Percentiles rank a stretch among this genome's conserved stretches.
phyloP scores from a whole-genome alignment of 192 early-diverging fungal species.

The Coemansia sp. region DNA sequence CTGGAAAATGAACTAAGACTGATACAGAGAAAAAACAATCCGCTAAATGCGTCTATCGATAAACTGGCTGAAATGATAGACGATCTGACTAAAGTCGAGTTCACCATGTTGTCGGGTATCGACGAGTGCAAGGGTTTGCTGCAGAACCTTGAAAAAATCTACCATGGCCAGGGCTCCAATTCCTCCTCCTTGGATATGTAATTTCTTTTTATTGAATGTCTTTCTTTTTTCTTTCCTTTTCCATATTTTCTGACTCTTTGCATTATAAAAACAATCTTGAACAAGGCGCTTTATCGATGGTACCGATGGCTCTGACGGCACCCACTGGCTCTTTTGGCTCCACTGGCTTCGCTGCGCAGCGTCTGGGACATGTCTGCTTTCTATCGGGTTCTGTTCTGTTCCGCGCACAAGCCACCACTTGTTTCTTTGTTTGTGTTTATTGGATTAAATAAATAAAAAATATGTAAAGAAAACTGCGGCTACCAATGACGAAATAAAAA shows the following conservation, averaged over 20 bases:
- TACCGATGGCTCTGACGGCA: too few species aligned
- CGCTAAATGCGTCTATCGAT: constrained; percentile 30
- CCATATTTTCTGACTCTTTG: not conserved
- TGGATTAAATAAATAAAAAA: not conserved
- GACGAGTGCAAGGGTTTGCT: constrained; percentile 45
- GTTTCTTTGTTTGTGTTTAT: too few species aligned
- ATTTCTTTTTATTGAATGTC: not conserved
- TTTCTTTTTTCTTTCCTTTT: not conserved
- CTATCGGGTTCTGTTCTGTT: not conserved
- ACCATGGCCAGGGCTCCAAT: constrained; percentile 1
- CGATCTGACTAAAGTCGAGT: constrained; percentile 38
- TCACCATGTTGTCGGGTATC: constrained; percentile 39
- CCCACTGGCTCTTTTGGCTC: not conserved
- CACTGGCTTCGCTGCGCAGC: not conserved
- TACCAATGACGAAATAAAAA: not conserved
- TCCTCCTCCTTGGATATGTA: not conserved
- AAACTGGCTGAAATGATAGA: constrained; percentile 41
- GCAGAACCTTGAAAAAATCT: constrained; percentile 28
- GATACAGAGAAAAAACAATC: constrained; percentile 37
- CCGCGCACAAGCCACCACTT: not conserved
- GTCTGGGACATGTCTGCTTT: not conserved
- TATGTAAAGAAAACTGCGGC: not conserved
- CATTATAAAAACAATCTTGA: not conserved
- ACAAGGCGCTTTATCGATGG: too few species aligned
- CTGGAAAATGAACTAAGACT: constrained; percentile 31